A percentile compares a stretch with the other conserved stretches of the same genome.
These are phyloP conservation scores for Fusarium torulosum DNA, from an alignment of 2,329 filamentous ascomycete genomes.

Conservation along the genomic window DNA sequence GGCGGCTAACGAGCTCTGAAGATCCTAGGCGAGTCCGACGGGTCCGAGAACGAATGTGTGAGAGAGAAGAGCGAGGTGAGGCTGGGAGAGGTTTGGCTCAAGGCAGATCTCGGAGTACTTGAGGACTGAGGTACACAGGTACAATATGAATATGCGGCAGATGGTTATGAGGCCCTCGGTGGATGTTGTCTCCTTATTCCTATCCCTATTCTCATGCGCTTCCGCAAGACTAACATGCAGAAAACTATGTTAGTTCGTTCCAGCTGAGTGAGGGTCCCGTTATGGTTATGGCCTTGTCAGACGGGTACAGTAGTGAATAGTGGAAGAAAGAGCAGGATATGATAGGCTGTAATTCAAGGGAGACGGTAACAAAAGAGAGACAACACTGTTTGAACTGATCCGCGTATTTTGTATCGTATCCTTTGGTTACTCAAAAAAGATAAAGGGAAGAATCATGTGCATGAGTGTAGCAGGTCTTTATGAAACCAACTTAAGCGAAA, in stretches of 20 bases:
- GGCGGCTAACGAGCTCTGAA: slow-evolving; percentile 21
- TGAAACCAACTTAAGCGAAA: slow-evolving; percentile 32
- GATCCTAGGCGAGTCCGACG: slow-evolving; percentile 34
- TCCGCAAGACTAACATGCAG: slow-evolving; percentile 23
- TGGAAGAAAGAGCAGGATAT: slow-evolving; percentile 21
- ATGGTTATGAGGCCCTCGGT: slow-evolving; percentile 32
- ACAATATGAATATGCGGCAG: neutral
- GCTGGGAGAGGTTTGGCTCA: slow-evolving; percentile 30
- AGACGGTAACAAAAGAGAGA: slow-evolving; percentile 13
- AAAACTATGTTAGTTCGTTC: slow-evolving; percentile 30
- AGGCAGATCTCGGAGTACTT: slow-evolving; percentile 10
- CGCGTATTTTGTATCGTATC: slow-evolving; percentile 6
- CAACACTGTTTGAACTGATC: slow-evolving; percentile 5
- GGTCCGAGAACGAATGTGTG: slow-evolving; percentile 37
- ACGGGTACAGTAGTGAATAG: slow-evolving; percentile 17
- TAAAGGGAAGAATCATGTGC: slow-evolving; percentile 12
- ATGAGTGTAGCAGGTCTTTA: slow-evolving; percentile 19
- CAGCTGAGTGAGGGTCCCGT: slow-evolving; percentile 31
- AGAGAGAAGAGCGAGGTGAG: slow-evolving; percentile 26
- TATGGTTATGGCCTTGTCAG: slow-evolving; percentile 29
- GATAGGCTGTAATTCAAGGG: slow-evolving; percentile 7
- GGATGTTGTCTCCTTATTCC: slow-evolving; percentile 25
- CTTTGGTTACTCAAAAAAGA: slow-evolving; percentile 8
- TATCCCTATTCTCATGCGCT: slow-evolving; percentile 18
- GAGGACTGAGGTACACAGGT: neutral